These are phyloP conservation scores for Sophora flavescens DNA, from an alignment of 306 rosid genomes.

Conservation along the genomic window DNA sequence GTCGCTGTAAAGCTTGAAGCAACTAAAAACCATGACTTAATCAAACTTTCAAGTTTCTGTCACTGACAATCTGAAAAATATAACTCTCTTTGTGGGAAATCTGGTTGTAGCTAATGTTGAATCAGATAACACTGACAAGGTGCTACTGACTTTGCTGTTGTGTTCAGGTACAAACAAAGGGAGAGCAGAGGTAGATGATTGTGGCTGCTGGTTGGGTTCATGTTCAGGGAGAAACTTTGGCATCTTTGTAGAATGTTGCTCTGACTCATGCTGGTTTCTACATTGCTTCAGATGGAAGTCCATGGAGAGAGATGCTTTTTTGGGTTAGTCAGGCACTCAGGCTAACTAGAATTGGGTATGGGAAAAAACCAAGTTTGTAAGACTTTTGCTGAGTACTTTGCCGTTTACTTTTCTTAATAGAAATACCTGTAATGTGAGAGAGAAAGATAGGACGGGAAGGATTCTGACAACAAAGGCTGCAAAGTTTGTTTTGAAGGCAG, in stretches of 20 bases:
- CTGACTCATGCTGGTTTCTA: constrained; percentile 93
- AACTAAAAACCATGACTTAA: constrained; percentile 25
- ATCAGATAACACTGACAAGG: constrained; percentile 54
- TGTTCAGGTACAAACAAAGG: constrained; percentile 80
- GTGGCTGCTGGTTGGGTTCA: constrained; percentile 64
- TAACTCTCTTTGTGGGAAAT: constrained; percentile 66
- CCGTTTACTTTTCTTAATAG: constrained; percentile 84
- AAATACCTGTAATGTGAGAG: too few species aligned
- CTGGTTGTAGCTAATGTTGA: constrained; percentile 55
- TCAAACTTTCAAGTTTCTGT: constrained; percentile 21
- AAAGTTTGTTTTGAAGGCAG: constrained; percentile 72
- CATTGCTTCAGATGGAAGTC: constrained; percentile 90
- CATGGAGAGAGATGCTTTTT: too few species aligned
- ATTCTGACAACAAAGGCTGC: constrained; percentile 82
- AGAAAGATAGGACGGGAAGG: neutral
- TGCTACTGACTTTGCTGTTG: constrained; percentile 56
- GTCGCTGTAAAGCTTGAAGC: neutral
- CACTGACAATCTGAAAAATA: neutral
- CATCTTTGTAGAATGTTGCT: constrained; percentile 79
- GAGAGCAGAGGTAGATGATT: constrained; percentile 62
- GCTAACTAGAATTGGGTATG: constrained; percentile 46
- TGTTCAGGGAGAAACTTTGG: constrained; percentile 71
- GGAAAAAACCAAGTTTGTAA: constrained; percentile 56
- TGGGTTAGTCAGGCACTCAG: too few species aligned
- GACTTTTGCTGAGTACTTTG: constrained; percentile 45